Base-by-base conservation (phyloP, 495 filamentous ascomycete species). In the Neohortaea acidophila region DNA sequence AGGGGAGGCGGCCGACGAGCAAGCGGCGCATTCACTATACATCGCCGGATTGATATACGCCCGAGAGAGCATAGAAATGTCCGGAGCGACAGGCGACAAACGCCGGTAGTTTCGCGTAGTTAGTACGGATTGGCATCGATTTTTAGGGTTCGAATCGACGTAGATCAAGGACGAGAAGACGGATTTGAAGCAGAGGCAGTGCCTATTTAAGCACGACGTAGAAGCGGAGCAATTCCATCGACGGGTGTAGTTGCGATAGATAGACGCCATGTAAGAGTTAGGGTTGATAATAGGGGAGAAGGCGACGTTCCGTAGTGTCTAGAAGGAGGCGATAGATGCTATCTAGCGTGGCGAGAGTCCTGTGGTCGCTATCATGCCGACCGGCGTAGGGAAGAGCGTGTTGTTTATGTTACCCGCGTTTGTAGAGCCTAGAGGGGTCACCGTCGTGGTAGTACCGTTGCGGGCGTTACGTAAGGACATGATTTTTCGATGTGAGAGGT, bases 401-500 rank as follows among this genome's bases (percentile, higher is more conserved):
- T 31, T 43, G 10, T 43, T 43, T 24, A 43, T 43, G 40, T 5
- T 43, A 13, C 40, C 40, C 4, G 40, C 33, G 12, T n/a, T n/a
- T n/a, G n/a, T n/a, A n/a, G n/a, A n/a, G n/a, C n/a, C n/a, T n/a
- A n/a, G n/a, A n/a, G n/a, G n/a, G n/a, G n/a, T n/a, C n/a, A n/a
- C n/a, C n/a, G n/a, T n/a, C n/a, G n/a, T n/a, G n/a, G n/a, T n/a
- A n/a, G n/a, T n/a, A n/a, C n/a, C n/a, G n/a, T n/a, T n/a, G n/a
- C n/a, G n/a, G n/a, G n/a, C n/a, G n/a, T n/a, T n/a, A n/a, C n/a
- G n/a, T n/a, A n/a, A n/a, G n/a, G n/a, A n/a, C n/a, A n/a, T n/a
- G n/a, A n/a, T n/a, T n/a, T n/a, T n/a, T n/a, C n/a, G n/a, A n/a
- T n/a, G n/a, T n/a, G n/a, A n/a, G n/a, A n/a, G n/a, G n/a, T n/a